These are phyloP conservation scores for Diaporthe sp. DNA, from an alignment of 2,329 filamentous ascomycete species.

Conservation along the genomic window DNA sequence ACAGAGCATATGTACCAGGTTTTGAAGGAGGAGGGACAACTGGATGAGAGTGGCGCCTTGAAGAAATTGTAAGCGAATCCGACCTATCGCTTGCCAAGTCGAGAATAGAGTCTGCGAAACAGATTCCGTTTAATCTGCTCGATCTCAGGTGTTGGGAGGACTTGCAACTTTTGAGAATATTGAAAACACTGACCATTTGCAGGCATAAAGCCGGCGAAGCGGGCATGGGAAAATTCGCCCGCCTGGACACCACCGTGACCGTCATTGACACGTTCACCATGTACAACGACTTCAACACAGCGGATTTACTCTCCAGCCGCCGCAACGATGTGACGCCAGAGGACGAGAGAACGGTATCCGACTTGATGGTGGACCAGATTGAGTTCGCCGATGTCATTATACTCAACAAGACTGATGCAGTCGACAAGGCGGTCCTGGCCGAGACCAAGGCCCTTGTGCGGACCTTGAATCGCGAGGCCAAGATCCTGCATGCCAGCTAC, in stretches of 20 bases:
- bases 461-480: constrained; percentile 76
- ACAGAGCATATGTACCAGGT: constrained; percentile 58
- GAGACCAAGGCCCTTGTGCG: constrained; percentile 67
- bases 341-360: constrained; percentile 80
- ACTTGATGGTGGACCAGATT: constrained; percentile 83
- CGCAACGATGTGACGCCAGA: constrained; percentile 73
- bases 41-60: constrained; percentile 43
- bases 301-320: constrained; percentile 75
- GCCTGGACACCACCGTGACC: constrained; percentile 79
- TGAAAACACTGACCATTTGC: not conserved
- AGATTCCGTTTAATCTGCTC: not conserved
- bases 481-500: constrained; percentile 72
- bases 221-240: constrained; percentile 73
- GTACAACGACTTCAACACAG: constrained; percentile 79
- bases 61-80: constrained; percentile 50
- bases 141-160: not conserved
- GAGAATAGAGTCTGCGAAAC: too few species aligned
- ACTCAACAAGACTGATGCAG: constrained; percentile 78
- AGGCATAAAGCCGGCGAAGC: constrained; percentile 25
- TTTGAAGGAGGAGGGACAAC: not conserved
- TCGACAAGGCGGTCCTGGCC: constrained; percentile 54
- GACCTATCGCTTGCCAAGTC: too few species aligned
- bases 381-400: constrained; percentile 83
- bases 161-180: not conserved
- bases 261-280: constrained; percentile 82